These are phyloP conservation scores for Dictyostelium intermedium DNA, from an alignment of 78 protist genomes.

Conservation along the genomic window DNA sequence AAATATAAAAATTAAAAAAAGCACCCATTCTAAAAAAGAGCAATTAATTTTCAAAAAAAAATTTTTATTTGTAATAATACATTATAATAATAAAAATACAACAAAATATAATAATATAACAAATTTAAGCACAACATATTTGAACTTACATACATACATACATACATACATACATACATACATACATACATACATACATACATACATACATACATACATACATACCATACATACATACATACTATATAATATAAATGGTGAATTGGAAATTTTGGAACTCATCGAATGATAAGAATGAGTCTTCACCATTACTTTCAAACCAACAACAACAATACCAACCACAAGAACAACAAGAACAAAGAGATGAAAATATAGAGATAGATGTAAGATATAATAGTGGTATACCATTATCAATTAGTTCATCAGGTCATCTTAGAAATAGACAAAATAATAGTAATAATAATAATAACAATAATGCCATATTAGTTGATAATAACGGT, in stretches of 20 bases:
- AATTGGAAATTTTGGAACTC: constrained; percentile 13
- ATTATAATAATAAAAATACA: no score
- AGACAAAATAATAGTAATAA: neutral
- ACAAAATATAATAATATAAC: no score
- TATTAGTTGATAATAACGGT: neutral
- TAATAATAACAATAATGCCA: neutral
- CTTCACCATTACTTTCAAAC: neutral
- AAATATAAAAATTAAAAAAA: no score
- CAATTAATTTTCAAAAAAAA: no score
- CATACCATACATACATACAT: neutral
- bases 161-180: no score
- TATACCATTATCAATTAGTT: constrained; percentile 2
- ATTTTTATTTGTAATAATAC: no score
- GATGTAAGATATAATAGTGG: neutral
- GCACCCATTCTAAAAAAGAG: no score
- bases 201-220: no score
- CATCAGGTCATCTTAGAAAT: neutral
- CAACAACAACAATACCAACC: neutral
- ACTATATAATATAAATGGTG: neutral
- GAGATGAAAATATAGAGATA: neutral
- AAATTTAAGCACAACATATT: no score
- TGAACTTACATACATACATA: no score
- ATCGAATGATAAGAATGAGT: neutral
- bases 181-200: no score
- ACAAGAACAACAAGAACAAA: neutral